Conservation (phyloP, 768 basidiomycete species). For the Tricholoma sp. region DNA sequence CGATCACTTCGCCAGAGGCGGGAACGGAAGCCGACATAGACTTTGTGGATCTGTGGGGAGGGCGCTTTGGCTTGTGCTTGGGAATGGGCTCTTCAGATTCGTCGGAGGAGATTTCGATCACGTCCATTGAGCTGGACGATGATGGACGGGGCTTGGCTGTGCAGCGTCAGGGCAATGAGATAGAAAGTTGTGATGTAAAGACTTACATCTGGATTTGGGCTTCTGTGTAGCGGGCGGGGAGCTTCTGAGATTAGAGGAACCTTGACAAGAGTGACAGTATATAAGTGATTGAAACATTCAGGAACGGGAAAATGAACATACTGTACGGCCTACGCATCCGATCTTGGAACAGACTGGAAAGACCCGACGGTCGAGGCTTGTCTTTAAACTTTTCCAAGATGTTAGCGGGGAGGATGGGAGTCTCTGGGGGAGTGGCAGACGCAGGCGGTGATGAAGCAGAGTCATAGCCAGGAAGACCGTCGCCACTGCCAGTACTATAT, state of each 20-base stretch:
- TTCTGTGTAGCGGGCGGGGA: background rate
- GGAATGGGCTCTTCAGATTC: conserved; percentile 4
- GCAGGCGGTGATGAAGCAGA: conserved; percentile 1
- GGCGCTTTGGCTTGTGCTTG: background rate
- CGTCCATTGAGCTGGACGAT: background rate
- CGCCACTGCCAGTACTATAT: background rate
- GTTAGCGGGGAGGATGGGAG: background rate
- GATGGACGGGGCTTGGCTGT: background rate
- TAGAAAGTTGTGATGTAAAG: background rate
- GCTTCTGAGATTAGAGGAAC: background rate
- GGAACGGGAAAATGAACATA: background rate
- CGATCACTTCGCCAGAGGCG: conserved; percentile 3
- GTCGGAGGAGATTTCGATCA: conserved; percentile 6
- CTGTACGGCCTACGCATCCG: background rate
- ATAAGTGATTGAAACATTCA: background rate
- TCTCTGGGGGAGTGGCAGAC: background rate
- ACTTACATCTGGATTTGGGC: background rate
- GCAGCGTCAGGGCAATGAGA: background rate
- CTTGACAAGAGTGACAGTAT: background rate
- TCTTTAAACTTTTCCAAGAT: background rate
- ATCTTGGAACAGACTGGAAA: background rate
- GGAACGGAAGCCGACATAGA: background rate
- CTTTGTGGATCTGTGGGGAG: background rate
- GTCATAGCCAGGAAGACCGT: background rate
- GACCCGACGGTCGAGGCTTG: background rate